Base-by-base conservation (phyloP, 2,329 filamentous ascomycete genomes). In the Pseudogymnoascus sp. region DNA sequence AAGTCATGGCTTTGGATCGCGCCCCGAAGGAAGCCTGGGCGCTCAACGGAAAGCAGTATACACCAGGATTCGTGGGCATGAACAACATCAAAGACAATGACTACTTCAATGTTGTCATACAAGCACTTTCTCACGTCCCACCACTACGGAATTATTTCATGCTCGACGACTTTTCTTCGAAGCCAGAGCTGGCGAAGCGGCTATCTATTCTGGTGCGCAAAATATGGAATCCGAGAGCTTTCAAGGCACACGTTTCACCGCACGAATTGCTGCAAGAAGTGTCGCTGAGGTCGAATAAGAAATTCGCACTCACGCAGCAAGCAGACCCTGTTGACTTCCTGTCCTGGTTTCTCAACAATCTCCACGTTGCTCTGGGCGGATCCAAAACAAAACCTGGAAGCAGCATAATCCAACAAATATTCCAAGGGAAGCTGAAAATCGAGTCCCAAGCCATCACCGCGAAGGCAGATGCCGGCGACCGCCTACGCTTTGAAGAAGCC, bases 11-110 rank as follows among this genome's bases (percentile, higher is more conserved):
- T 70, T 78, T 98, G 68, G 95, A 98, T 77, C 84, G 86, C 61
- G 76, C 81, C 68, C 78, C 80, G 61, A 81, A 82, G 71, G 81
- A 79, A 16, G 84, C 86, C 50, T 92, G 88, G 83, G 93, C 96
- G 71, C 82, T 98, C 43, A 81, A 82, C 60, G 91, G 91, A 66
- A 90, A 89, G 75, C 86, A 89, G 73, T 99, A 99, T 77, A 88
- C 88, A 68, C 95, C 95, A 19, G 93, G 95, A 5, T 99, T 93
- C 74, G 91, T 99, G 65, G 95, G 95, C 68, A 96, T 99, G 90
- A 99, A 99, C 82, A 99, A 99, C 78, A 97, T 99, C 82, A 99
- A 99, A 77, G 91, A 95, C 64, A 99, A 99, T 78, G 95, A 99
- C 79, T 99, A 99, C 78, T 84, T 98, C 72, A 99, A 99, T 73